Base-by-base conservation (phyloP, 2,329 filamentous ascomycete genomes). In the Aspergillus proliferans region DNA sequence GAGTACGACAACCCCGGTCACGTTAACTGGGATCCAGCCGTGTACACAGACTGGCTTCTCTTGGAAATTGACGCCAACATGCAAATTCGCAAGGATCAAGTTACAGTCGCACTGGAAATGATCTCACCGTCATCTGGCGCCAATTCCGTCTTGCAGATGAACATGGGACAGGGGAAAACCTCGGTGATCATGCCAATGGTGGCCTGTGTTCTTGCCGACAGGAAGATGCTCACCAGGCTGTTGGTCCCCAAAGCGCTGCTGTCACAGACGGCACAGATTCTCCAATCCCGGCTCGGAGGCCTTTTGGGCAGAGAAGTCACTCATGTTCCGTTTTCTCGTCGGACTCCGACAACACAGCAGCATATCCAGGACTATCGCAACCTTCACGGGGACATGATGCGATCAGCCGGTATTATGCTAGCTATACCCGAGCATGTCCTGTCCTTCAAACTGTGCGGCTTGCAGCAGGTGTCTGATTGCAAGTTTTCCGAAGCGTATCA, bases 111-210 rank as follows among this genome's bases (percentile, higher is more conserved):
- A 0, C 55, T 69, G 1, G 79, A 81, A 0, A 87, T 80, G 15
- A 81, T 84, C 1, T 66, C 66, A 0, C 83, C 84, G 0, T 48
- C 57, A 0, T 80, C 77, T 0, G 66, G 69, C 0, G 53, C 65
- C 0, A 86, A 85, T 51, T 81, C 81, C 0, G 80, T 86, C 0
- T 55, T 85, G 1, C 83, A 86, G 52, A 76, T 86, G 65, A 82
- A 85, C 52, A 86, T 86, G 83, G 83, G 83, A 0, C 75, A 83
- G 67, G 85, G 85, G 0, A 88, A 88, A 58, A 83, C 82, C 0
- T 85, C 84, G 0, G 80, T 87, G 1, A 88, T 90, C 42, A 76
- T 85, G 0, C 84, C 84, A 0, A 83, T 86, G 49, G 78, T 85
- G 0, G 79, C 80, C 0, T 68, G 76, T 0, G 64, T 71, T 0